phyloP scores from a whole-genome alignment of 1,139 yeast genomes.

The Kodamaea derodonti region DNA sequence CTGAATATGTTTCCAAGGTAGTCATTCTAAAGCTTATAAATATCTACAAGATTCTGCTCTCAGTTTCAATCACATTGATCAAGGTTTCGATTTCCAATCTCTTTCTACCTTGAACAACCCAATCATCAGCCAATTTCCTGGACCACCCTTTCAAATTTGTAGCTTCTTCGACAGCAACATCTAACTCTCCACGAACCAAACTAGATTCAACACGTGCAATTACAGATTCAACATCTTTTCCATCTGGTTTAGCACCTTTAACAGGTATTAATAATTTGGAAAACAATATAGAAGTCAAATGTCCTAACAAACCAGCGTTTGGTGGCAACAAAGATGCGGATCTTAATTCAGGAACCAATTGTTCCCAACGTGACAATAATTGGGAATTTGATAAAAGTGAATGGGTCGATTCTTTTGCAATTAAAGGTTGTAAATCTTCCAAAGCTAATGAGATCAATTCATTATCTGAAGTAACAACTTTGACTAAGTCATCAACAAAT shows the following conservation, averaged over 20 bases:
- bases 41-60: constrained; percentile 38
- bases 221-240: constrained; percentile 83
- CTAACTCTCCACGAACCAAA: constrained; percentile 72
- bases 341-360: constrained; percentile 81
- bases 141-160: constrained; percentile 92
- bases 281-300: constrained; percentile 72
- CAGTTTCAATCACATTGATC: constrained; percentile 60
- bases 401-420: constrained; percentile 50
- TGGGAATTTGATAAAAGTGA: constrained; percentile 67
- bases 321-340: constrained; percentile 88
- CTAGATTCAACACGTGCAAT: constrained; percentile 82
- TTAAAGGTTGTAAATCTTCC: constrained; percentile 34
- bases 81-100: constrained; percentile 84
- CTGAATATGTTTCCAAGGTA: too few relatives aligned
- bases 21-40: too few relatives aligned
- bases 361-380: constrained; percentile 66
- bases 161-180: constrained; percentile 89
- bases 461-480: constrained; percentile 37
- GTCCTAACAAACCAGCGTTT: constrained; percentile 93
- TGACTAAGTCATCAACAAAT: constrained; percentile 45
- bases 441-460: constrained; percentile 38
- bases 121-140: constrained; percentile 82
- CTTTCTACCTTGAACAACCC: constrained; percentile 87
- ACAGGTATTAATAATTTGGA: constrained; percentile 69
- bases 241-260: constrained; percentile 55